A percentile compares a stretch with the other conserved stretches of the same genome.
Conservation (phyloP, 805 yeast species). For the Priceomyces castillae region DNA sequence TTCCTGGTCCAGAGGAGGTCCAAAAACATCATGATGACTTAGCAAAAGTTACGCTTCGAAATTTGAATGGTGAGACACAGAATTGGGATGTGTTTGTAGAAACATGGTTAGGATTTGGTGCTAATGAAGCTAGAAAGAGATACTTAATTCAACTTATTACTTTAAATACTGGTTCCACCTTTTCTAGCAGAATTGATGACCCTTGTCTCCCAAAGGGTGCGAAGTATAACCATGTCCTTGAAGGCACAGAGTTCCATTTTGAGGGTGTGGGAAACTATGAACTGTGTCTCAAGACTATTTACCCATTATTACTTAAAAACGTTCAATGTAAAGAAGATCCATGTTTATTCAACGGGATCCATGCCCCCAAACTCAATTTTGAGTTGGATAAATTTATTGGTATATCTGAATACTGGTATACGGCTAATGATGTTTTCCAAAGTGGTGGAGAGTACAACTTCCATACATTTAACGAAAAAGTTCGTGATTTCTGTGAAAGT, state of each 20-base stretch:
- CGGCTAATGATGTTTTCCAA: slow-evolving; percentile 86
- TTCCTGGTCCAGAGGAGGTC: slow-evolving; percentile 60
- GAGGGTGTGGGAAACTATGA: slow-evolving; percentile 79
- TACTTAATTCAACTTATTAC: slow-evolving; percentile 57
- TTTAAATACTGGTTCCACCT: slow-evolving; percentile 15
- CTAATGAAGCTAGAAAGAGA: slow-evolving; percentile 84
- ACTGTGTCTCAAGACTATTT: slow-evolving; percentile 65
- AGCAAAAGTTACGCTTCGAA: slow-evolving; percentile 61
- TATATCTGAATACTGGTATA: slow-evolving; percentile 95
- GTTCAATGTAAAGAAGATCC: slow-evolving; percentile 85
- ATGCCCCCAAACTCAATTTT: slow-evolving; percentile 86
- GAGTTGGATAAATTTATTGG: slow-evolving; percentile 83
- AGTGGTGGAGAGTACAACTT: slow-evolving; percentile 89
- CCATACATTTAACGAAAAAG: slow-evolving; percentile 59
- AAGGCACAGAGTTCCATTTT: slow-evolving; percentile 48
- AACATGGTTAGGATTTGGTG: slow-evolving; percentile 98
- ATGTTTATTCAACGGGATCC: slow-evolving; percentile 92
- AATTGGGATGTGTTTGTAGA: slow-evolving; percentile 88
- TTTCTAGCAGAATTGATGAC: slow-evolving; percentile 44
- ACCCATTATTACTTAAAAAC: slow-evolving; percentile 75
- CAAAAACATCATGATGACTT: slow-evolving; percentile 70
- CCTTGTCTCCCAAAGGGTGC: slow-evolving; percentile 81
- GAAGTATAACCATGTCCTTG: slow-evolving; percentile 42
- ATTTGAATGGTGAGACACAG: slow-evolving; percentile 66
- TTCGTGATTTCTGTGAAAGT: slow-evolving; percentile 69